Conservation (phyloP, 306 rosid genomes). For the Acmispon strigosus region DNA sequence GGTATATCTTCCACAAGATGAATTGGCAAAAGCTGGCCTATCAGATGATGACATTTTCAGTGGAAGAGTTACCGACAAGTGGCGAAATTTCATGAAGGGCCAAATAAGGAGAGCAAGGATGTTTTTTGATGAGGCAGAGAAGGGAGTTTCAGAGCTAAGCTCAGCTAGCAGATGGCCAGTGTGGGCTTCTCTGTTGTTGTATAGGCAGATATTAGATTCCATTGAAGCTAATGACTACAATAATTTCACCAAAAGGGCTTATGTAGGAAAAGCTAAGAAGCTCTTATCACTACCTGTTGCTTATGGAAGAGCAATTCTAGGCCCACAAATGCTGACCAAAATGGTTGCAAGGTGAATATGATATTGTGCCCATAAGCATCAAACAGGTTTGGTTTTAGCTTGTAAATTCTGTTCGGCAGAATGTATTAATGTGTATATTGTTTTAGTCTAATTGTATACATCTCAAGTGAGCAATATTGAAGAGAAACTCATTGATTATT, state of each 20-base stretch:
- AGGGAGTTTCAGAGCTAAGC: slow-evolving; percentile 68
- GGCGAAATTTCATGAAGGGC: slow-evolving; percentile 84
- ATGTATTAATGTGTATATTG: slow-evolving; percentile 11
- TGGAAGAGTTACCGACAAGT: slow-evolving; percentile 71
- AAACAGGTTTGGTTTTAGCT: neutral
- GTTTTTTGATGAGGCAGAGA: slow-evolving; percentile 93
- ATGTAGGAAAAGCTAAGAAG: slow-evolving; percentile 72
- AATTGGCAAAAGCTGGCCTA: slow-evolving; percentile 74
- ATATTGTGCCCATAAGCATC: neutral
- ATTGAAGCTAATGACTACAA: slow-evolving; percentile 95
- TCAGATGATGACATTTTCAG: slow-evolving; percentile 72
- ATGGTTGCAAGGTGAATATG: slow-evolving; percentile 30
- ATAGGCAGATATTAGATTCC: slow-evolving; percentile 76
- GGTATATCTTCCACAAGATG: slow-evolving; percentile 91
- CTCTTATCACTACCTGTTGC: slow-evolving; percentile 66
- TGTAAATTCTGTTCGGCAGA: slow-evolving; percentile 11
- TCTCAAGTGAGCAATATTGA: neutral
- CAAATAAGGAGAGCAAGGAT: slow-evolving; percentile 84
- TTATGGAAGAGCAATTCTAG: slow-evolving; percentile 56
- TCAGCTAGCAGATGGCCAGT: slow-evolving; percentile 96
- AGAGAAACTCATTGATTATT: slow-evolving; percentile 1
- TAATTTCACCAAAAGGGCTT: slow-evolving; percentile 86
- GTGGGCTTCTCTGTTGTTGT: slow-evolving; percentile 74
- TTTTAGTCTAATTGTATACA: slow-evolving; percentile 17
- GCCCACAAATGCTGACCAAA: slow-evolving; percentile 41